Base-by-base conservation (phyloP, 2,329 filamentous ascomycete species). In the Calonectria fujianensis region DNA sequence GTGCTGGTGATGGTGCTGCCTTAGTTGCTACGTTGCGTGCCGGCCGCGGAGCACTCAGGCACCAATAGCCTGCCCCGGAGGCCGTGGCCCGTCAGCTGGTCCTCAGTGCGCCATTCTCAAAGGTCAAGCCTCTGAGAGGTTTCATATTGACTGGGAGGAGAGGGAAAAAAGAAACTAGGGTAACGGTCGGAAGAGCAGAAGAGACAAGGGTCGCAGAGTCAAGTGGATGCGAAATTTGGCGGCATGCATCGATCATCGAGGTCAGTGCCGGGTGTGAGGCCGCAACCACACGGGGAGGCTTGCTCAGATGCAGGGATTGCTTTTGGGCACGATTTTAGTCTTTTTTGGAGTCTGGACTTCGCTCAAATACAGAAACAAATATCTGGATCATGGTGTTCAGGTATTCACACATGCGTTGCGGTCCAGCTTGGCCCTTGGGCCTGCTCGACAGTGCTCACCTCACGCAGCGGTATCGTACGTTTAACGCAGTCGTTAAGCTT, bases 111-210 rank as follows among this genome's bases (percentile, higher is more conserved):
- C 10, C n/a, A 61, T 39, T 39, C 14, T 8, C 32, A 10, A 24
- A 61, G 35, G n/a, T 39, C 11, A 13, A 27, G 32, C 20, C 16
- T 35, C 20, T n/a, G n/a, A 27, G 20, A n/a, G n/a, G 35, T 61
- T 61, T 61, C 32, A 61, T 7, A 18, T 61, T 61, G n/a, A 39
- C 13, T 61, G n/a, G n/a, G 32, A 61, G n/a, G 45, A 24, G n/a
- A 24, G 18, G n/a, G 18, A 48, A 48, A 48, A 48, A 48, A 24
- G 45, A 48, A 48, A 48, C n/a, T 5, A 48, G n/a, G 45, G 45
- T 48, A 11, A 11, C n/a, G 24, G 20, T 14, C 18, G 18, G 18
- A 20, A 45, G 41, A 18, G 41, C 18, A 8, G 4, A 18, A 45
- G 41, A 18, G 10, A n/a, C n/a, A 24, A 48, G 45, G 45, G 45